Base-by-base conservation (phyloP, 192 early-diverging fungal genomes). In the Thamnidium elegans region DNA sequence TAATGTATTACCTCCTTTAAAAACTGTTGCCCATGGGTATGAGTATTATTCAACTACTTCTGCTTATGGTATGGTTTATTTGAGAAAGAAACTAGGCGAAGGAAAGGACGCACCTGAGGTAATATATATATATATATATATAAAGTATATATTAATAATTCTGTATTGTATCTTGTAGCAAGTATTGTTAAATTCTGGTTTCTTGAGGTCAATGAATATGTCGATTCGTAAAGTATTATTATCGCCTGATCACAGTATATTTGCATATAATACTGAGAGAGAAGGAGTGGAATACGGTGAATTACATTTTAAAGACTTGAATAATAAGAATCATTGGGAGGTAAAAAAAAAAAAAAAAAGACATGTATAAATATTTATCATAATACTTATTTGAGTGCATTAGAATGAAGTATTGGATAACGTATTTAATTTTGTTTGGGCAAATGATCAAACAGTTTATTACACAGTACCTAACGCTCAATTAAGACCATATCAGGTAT, bases 401-500 rank as follows among this genome's bases (percentile, higher is more conserved):
- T 20, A 73, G 65, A 61, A 63, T 52, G 80, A 81, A 59, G 71
- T 77, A 1, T 66, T 84, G 15, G 67, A 79, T 39, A 75, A 68
- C 56, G 73, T 78, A 10, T 91, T 76, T 65, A 92, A 90, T 62
- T 90, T 88, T 80, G 89, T 88, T 3, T 87, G 85, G 85, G 87
- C 84, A 55, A 86, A 81, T 21, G 68, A 78, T 43, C 58, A 74
- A 45, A 79, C 76, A 55, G 65, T 92, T 10, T 89, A 83, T 43
- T 92, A 90, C 55, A 92, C 88, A 11, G 79, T 88, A 11, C 71
- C 88, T 7, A 81, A 87, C 60, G 83, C 86, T 23, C 81, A 89
- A 59, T 73, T 92, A 54, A 79, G 90, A 36, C 85, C 88, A 4
- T 79, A 78, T 62, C 81, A 80, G 62, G 79, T 84, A 7, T 84